phyloP scores from a whole-genome alignment of 108 stramenopile genomes.

The Skeletonema grethae region DNA sequence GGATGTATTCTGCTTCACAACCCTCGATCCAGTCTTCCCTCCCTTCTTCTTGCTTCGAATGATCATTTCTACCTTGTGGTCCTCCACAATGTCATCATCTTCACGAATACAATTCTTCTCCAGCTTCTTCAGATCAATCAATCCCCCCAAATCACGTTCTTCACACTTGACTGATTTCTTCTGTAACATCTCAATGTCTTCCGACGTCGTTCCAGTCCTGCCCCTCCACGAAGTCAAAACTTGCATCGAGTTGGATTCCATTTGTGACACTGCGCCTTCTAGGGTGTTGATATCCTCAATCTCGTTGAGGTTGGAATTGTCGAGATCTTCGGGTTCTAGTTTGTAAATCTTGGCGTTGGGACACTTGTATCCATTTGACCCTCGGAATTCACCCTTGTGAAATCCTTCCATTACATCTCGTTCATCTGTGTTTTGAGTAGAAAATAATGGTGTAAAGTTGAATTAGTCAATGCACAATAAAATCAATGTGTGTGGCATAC shows the following conservation, averaged over 20 bases:
- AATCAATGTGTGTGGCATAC: neutral
- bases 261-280: conserved; percentile 39
- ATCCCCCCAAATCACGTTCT: conserved; percentile 29
- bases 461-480: neutral
- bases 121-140: conserved; percentile 39
- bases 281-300: conserved; percentile 54
- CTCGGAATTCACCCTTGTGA: conserved; percentile 29
- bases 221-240: conserved; percentile 25
- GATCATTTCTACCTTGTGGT: conserved; percentile 23
- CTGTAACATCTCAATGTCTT: conserved; percentile 48
- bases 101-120: conserved; percentile 38
- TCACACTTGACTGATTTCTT: conserved; percentile 43
- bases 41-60: conserved; percentile 22
- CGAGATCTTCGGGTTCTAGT: conserved; percentile 53
- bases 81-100: conserved; percentile 27
- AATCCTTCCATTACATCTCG: conserved; percentile 43
- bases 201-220: conserved; percentile 32
- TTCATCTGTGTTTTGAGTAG: conserved; percentile 5
- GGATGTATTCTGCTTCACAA: conserved; percentile 18
- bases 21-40: conserved; percentile 5
- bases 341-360: conserved; percentile 27
- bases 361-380: conserved; percentile 36
- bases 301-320: conserved; percentile 34
- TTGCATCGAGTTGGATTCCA: conserved; percentile 25
- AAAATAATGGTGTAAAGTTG: neutral